Percentiles rank a stretch among this genome's conserved stretches.
Conservation (phyloP, 371 early-diverging fungal species). For the Funneliformis caledonium region DNA sequence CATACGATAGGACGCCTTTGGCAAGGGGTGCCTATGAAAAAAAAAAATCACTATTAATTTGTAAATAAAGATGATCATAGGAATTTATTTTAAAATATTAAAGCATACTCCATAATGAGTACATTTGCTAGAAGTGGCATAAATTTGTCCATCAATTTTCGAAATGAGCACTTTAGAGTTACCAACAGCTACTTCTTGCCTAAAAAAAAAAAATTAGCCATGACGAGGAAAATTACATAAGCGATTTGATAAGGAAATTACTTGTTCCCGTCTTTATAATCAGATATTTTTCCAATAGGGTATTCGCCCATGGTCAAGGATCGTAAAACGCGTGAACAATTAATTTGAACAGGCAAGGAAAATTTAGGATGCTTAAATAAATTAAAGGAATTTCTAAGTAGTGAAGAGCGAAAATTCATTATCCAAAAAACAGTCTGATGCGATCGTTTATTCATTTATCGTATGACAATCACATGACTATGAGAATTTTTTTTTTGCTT, state of each 20-base stretch:
- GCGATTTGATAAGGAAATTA: background rate
- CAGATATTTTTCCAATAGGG: conserved; percentile 8
- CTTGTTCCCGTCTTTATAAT: conserved; percentile 8
- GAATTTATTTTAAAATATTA: background rate
- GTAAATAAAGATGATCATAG: too few species aligned
- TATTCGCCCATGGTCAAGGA: background rate
- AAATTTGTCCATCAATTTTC: conserved; percentile 42
- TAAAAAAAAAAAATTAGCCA: background rate
- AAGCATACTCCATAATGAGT: conserved; percentile 46
- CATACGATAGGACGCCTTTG: conserved; percentile 42
- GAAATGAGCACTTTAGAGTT: conserved; percentile 39
- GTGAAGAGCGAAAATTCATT: too few species aligned
- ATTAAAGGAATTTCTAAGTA: too few species aligned
- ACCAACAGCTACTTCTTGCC: conserved; percentile 38
- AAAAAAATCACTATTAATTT: too few species aligned
- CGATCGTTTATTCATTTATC: too few species aligned
- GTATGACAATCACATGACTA: too few species aligned
- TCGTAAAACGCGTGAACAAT: background rate
- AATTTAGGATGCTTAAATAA: too few species aligned
- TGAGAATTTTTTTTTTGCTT: too few species aligned
- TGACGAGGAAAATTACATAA: background rate
- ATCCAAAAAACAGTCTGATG: too few species aligned
- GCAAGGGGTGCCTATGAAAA: conserved; percentile 40
- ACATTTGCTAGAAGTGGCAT: conserved; percentile 47
- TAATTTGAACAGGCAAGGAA: background rate